Percentiles rank a stretch among this genome's conserved stretches.
phyloP scores from a whole-genome alignment of 2,329 filamentous ascomycete species.

The Pestalotiopsis sp. region DNA sequence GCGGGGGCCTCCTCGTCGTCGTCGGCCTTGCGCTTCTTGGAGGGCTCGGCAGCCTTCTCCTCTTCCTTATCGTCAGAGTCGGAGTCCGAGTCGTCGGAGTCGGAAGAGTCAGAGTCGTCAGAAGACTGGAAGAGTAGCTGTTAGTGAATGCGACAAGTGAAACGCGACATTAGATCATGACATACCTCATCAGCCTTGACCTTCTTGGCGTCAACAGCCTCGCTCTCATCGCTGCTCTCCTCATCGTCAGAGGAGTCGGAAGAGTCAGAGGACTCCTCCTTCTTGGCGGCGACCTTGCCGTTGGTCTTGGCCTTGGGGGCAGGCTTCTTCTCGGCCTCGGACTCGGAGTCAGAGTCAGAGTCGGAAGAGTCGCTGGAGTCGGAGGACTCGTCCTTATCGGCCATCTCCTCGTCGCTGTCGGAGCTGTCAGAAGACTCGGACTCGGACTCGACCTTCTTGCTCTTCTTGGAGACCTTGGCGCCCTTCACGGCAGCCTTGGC shows the following conservation, averaged over 20 bases:
- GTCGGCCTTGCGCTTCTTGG: constrained; percentile 72
- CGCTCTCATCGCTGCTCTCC: constrained; percentile 28
- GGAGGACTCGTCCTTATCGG: constrained; percentile 25
- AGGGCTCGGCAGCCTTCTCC: constrained; percentile 37
- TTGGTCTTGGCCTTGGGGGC: constrained; percentile 31
- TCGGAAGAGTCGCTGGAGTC: constrained; percentile 34
- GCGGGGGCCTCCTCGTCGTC: constrained; percentile 47
- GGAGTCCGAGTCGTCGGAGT: constrained; percentile 36
- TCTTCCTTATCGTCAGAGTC: constrained; percentile 41
- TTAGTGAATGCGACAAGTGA: background rate
- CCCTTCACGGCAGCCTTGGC: constrained; percentile 55
- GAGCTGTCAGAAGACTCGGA: constrained; percentile 33
- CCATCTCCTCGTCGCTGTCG: constrained; percentile 18
- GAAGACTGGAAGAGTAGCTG: constrained; percentile 21
- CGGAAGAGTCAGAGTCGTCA: constrained; percentile 35
- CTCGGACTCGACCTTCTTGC: constrained; percentile 39
- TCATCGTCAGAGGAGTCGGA: constrained; percentile 38
- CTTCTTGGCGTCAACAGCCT: constrained; percentile 28
- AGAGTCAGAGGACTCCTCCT: constrained; percentile 33
- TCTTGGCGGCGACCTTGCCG: constrained; percentile 31
- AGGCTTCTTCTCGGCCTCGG: constrained; percentile 25
- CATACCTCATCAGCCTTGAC: constrained; percentile 18
- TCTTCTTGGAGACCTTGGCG: constrained; percentile 39
- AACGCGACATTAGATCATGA: no score
- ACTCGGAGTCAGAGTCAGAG: constrained; percentile 30